Percentiles rank a stretch among this genome's conserved stretches.
These are phyloP conservation scores for Saitozyma podzolica DNA, from an alignment of 768 basidiomycete genomes.

Conservation along the genomic window DNA sequence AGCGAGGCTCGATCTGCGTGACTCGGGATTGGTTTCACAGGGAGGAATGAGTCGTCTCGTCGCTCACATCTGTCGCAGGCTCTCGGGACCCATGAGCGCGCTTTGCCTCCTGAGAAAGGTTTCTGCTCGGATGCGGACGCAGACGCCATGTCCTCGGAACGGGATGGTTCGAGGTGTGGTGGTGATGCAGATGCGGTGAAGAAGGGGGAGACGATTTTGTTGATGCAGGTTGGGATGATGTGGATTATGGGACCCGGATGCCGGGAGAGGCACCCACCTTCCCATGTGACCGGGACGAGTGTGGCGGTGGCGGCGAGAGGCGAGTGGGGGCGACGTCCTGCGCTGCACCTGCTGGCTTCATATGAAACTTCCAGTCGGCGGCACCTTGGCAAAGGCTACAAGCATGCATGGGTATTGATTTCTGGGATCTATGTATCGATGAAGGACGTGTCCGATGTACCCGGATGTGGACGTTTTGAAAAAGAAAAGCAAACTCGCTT, in stretches of 20 bases:
- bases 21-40: neutral
- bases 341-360: no score
- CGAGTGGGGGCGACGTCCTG: no score
- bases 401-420: no score
- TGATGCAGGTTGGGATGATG: neutral
- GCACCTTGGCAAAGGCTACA: no score
- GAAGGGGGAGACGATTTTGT: neutral
- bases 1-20: neutral
- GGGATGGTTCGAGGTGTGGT: neutral
- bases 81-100: constrained; percentile 5
- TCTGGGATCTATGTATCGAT: no score
- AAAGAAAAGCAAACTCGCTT: no score
- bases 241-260: neutral
- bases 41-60: no score
- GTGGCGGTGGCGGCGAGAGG: no score
- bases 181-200: neutral
- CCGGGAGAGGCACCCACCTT: neutral
- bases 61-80: constrained; percentile 14
- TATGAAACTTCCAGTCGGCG: no score
- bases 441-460: no score
- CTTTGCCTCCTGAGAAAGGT: constrained; percentile 1
- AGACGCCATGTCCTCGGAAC: neutral
- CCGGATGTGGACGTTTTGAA: no score
- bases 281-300: no score
- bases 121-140: neutral